phyloP scores from a whole-genome alignment of 2,329 filamentous ascomycete genomes.

The Hymenoscyphus repandus region DNA sequence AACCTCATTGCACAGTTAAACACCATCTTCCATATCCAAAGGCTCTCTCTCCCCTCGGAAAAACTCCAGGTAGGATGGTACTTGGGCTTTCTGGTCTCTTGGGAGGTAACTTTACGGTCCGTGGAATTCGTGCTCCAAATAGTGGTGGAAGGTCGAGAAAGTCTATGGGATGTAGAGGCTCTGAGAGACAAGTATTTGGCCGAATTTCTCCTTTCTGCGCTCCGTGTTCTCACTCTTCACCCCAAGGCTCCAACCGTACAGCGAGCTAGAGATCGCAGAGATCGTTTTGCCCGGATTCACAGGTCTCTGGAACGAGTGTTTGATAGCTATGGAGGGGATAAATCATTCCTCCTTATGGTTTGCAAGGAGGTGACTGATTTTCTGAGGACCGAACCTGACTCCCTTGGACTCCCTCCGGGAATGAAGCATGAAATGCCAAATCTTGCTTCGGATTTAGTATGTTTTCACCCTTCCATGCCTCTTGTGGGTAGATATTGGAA shows the following conservation, averaged over 20 bases:
- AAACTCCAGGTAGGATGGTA: conserved; percentile 33
- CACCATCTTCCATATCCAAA: conserved; percentile 36
- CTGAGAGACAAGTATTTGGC: conserved; percentile 36
- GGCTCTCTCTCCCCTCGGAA: conserved; percentile 36
- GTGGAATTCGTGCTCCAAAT: conserved; percentile 37
- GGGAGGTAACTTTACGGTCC: conserved; percentile 36
- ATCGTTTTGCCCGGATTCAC: conserved; percentile 36
- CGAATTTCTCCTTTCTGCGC: conserved; percentile 34
- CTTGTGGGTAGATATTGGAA: not conserved
- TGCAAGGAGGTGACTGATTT: conserved; percentile 35
- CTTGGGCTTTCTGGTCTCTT: conserved; percentile 36
- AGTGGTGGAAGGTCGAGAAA: conserved; percentile 34
- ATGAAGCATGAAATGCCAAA: conserved; percentile 35
- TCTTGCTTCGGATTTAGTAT: conserved; percentile 35
- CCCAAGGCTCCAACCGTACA: conserved; percentile 33
- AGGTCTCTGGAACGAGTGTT: conserved; percentile 34
- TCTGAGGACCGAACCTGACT: conserved; percentile 33
- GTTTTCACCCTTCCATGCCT: not conserved
- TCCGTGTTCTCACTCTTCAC: conserved; percentile 36
- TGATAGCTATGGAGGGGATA: conserved; percentile 36
- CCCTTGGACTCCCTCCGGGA: conserved; percentile 31
- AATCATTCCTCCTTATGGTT: conserved; percentile 35
- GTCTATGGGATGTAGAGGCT: conserved; percentile 21
- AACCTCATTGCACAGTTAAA: conserved; percentile 35
- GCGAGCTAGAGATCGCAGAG: conserved; percentile 33